A percentile compares a stretch with the other conserved stretches of the same genome.
phyloP scores from a whole-genome alignment of 306 rosid genomes.

The Argentina anserina region DNA sequence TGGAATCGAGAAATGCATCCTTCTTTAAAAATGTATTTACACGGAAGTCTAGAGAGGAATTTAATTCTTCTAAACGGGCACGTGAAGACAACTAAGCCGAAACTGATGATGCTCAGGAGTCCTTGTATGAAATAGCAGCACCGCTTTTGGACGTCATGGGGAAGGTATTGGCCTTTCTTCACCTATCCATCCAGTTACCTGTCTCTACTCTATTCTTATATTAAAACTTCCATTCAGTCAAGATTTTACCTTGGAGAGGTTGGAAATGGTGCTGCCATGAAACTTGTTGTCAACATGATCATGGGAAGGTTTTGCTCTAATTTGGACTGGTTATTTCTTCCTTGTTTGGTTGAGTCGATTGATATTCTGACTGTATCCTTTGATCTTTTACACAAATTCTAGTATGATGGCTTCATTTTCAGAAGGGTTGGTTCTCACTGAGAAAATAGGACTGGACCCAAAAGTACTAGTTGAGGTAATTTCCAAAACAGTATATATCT shows the following conservation, averaged over 20 bases:
- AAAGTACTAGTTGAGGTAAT: slow-evolving; percentile 74
- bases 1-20: too few relatives aligned
- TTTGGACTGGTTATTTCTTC: slow-evolving; percentile 12
- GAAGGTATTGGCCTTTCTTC: slow-evolving; percentile 49
- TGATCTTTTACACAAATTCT: slow-evolving; percentile 18
- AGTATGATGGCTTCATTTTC: slow-evolving; percentile 99
- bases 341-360: slow-evolving; percentile 16
- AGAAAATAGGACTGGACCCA: slow-evolving; percentile 92
- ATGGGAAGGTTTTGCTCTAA: slow-evolving; percentile 76
- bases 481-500: slow-evolving; percentile 16
- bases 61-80: too few relatives aligned
- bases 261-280: slow-evolving; percentile 98
- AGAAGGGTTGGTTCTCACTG: slow-evolving; percentile 83
- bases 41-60: too few relatives aligned
- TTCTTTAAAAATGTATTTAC: too few relatives aligned
- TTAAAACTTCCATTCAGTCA: slow-evolving; percentile 45
- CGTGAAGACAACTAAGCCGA: too few relatives aligned
- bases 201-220: slow-evolving; percentile 26
- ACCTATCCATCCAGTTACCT: slow-evolving; percentile 8
- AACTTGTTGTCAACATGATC: slow-evolving; percentile 94
- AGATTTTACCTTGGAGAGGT: slow-evolving; percentile 90
- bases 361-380: slow-evolving; percentile 25
- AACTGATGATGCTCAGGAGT: too few relatives aligned
- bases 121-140: slow-evolving; percentile 64
- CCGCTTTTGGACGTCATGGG: slow-evolving; percentile 88